These are phyloP conservation scores for Pisolithus tinctorius DNA, from an alignment of 768 basidiomycete genomes.

Conservation along the genomic window DNA sequence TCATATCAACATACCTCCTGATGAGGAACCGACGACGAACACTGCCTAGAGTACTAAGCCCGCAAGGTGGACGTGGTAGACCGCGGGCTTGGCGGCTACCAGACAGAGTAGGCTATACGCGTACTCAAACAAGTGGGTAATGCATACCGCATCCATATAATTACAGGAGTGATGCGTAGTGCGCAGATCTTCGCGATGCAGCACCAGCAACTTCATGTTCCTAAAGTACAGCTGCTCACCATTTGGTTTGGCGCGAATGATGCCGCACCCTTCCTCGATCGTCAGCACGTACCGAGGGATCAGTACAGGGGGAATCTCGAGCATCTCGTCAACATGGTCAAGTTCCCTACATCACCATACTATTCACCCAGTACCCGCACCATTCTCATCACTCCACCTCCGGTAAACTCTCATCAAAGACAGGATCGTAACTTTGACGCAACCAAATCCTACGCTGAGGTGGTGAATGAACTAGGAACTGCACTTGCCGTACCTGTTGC, in stretches of 20 bases:
- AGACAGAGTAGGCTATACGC: slow-evolving; percentile 79
- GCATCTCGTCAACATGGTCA: slow-evolving; percentile 56
- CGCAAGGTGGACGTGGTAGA: slow-evolving; percentile 84
- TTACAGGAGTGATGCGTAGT: neutral
- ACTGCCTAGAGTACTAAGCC: slow-evolving; percentile 56
- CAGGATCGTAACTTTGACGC: slow-evolving; percentile 48
- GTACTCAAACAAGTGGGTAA: slow-evolving; percentile 61
- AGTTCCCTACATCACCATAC: slow-evolving; percentile 51
- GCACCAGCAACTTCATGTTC: slow-evolving; percentile 37
- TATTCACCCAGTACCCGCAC: slow-evolving; percentile 70
- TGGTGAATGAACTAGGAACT: slow-evolving; percentile 53
- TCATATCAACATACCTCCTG: neutral
- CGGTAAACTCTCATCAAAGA: slow-evolving; percentile 62
- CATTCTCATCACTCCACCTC: slow-evolving; percentile 81
- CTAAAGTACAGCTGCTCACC: slow-evolving; percentile 64
- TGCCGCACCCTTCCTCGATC: slow-evolving; percentile 53
- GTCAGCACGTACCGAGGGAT: slow-evolving; percentile 71
- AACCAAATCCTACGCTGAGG: slow-evolving; percentile 65
- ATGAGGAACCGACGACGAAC: neutral
- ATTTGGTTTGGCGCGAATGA: slow-evolving; percentile 95
- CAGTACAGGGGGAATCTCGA: slow-evolving; percentile 60
- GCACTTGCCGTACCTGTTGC: slow-evolving; percentile 53
- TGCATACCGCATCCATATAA: neutral
- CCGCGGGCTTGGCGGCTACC: slow-evolving; percentile 80
- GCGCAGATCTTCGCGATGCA: slow-evolving; percentile 53